Conservation (phyloP, 1,284 basidiomycete genomes). For the Cutaneotrichosporon dermatis region DNA sequence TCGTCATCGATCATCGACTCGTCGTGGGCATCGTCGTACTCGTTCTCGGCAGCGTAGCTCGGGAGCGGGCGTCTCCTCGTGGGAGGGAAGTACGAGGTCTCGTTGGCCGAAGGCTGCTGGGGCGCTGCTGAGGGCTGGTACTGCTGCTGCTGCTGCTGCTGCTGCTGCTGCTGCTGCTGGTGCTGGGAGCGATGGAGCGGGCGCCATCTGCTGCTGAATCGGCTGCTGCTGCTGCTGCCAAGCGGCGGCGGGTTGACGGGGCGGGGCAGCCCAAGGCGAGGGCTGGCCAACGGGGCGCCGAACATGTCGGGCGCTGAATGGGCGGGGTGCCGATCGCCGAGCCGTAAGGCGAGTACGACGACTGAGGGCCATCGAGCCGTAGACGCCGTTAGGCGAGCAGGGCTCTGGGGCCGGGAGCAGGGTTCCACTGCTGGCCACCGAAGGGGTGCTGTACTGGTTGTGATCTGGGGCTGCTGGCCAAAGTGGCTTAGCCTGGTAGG, state of each 20-base stretch:
- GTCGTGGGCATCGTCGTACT: conserved; percentile 2
- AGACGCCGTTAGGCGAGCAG: conserved; percentile 16
- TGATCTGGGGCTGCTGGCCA: conserved; percentile 7
- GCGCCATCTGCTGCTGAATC: conserved; percentile 10
- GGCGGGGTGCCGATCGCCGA: conserved; percentile 19
- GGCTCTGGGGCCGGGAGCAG: conserved; percentile 17
- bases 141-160: conserved; percentile 15
- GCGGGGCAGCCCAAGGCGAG: conserved; percentile 35
- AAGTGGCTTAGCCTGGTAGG: conserved; percentile 7
- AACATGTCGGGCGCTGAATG: conserved; percentile 16
- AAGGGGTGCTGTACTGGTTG: conserved; percentile 14
- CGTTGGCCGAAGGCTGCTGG: neutral
- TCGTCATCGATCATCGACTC: conserved; percentile 15
- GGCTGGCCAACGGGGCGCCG: conserved; percentile 13
- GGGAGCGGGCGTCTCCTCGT: conserved; percentile 7
- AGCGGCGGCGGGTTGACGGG: conserved; percentile 10
- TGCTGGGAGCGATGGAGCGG: conserved; percentile 10
- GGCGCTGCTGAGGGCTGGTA: conserved; percentile 11
- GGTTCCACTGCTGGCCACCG: conserved; percentile 11
- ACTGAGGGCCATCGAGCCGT: conserved; percentile 17
- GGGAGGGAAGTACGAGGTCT: conserved; percentile 29
- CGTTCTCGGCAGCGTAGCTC: conserved; percentile 3
- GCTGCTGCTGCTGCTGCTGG: too few species aligned
- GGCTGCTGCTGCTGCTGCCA: conserved; percentile 14
- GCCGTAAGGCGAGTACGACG: conserved; percentile 7